Base-by-base conservation (phyloP, 2,329 filamentous ascomycete species). In the Epichloe glyceriae region DNA sequence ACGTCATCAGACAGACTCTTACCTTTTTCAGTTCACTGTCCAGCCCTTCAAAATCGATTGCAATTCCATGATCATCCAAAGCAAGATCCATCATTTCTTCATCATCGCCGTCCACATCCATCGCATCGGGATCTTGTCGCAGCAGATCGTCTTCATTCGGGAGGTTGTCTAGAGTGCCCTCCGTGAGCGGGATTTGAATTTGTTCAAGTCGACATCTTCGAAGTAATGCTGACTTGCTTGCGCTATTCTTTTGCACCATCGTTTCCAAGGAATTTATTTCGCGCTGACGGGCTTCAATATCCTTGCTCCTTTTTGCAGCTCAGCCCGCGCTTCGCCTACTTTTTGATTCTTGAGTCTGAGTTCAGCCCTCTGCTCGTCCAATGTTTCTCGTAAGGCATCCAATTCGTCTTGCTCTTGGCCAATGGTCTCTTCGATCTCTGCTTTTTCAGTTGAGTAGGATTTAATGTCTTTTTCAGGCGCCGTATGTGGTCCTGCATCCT, bases 131-230 rank as follows among this genome's bases (percentile, higher is more conserved):
- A 61, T 95, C 88, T 50, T 80, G 78, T 52, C 84, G 82, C 42
- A 88, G 72, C 41, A 94, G 70, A 54, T 83, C 78, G 58, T 95
- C 89, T 62, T 94, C 88, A 60, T 94, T 88, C 3, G 93, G 93
- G 48, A 98, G 75, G 55, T 84, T 80, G 60, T 95, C 88, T 22
- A 98, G 74, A 2, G 88, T 95, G 22, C 83, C 83, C 51, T 82
- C 72, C 2, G 76, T 71, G 20, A 98, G 75, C 2, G 93, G 93
- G 52, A 98, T 78, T 55, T 85, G 82, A 57, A 97, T 87, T 62
- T 96, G 90, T 64, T 97, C 91, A 45, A 98, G 81, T 64, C 94
- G 91, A 73, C 91, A 97, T 55, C 88, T 82, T 62, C 89, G 82
- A 49, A 98, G 77, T 45, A 95, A 72, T 43, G 83, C 83, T 63